These are phyloP conservation scores for Geotrichum ghanense DNA, from an alignment of 805 yeast genomes.

Conservation along the genomic window DNA sequence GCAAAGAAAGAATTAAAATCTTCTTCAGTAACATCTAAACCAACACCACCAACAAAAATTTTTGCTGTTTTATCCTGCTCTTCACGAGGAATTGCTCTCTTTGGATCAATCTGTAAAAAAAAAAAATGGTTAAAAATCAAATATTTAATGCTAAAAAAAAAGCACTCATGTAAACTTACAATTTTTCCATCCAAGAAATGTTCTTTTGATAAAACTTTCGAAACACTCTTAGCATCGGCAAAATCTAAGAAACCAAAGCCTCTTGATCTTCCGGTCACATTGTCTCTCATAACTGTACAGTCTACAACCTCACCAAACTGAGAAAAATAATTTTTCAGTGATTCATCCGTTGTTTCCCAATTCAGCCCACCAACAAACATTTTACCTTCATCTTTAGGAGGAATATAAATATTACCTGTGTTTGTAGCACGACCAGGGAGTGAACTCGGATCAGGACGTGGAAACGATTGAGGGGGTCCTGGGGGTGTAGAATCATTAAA, in stretches of 20 bases:
- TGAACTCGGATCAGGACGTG: constrained; percentile 1
- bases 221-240: constrained; percentile 69
- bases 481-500: constrained; percentile 2
- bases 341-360: constrained; percentile 95
- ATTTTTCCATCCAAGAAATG: constrained; percentile 91
- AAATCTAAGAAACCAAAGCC: constrained; percentile 94
- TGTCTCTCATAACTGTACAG: constrained; percentile 87
- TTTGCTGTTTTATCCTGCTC: constrained; percentile 96
- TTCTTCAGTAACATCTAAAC: constrained; percentile 82
- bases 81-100: constrained; percentile 93
- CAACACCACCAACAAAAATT: constrained; percentile 94
- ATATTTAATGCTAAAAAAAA: neutral
- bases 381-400: constrained; percentile 65
- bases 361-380: constrained; percentile 95
- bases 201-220: constrained; percentile 72
- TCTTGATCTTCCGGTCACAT: constrained; percentile 74
- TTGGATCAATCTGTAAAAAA: constrained; percentile 61
- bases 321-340: constrained; percentile 66
- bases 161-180: constrained; percentile 7
- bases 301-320: constrained; percentile 85
- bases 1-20: constrained; percentile 82
- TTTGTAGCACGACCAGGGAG: constrained; percentile 10
- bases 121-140: no score
- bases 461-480: neutral
- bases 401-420: constrained; percentile 36